A percentile compares a stretch with the other conserved stretches of the same genome.
These are phyloP conservation scores for Diaporthe ampelina DNA, from an alignment of 2,329 filamentous ascomycete genomes.

Conservation along the genomic window DNA sequence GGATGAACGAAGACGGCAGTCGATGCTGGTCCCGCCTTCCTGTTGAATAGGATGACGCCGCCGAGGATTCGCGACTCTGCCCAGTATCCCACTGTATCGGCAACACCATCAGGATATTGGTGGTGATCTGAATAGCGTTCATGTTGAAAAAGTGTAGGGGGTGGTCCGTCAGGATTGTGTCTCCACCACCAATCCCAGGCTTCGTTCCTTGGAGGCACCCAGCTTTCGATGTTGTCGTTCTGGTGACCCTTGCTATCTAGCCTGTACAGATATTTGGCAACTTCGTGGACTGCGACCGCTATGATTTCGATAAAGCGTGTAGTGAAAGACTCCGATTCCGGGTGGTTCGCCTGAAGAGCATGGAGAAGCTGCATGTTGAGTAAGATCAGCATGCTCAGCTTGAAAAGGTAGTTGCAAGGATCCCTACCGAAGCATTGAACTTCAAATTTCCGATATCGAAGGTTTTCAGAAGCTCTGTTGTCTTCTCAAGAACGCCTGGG, in stretches of 20 bases:
- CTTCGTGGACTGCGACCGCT: not conserved
- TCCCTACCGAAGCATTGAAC: slow-evolving; percentile 5
- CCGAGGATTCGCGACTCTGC: slow-evolving; percentile 6
- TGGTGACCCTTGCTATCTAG: slow-evolving; percentile 4
- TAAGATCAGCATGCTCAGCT: not conserved
- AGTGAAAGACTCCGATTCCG: not conserved
- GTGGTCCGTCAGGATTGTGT: not conserved
- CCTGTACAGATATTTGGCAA: slow-evolving; percentile 1
- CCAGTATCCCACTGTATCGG: slow-evolving; percentile 13
- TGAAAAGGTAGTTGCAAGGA: not conserved
- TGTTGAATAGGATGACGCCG: not conserved
- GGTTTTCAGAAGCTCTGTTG: not conserved
- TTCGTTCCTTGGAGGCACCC: slow-evolving; percentile 6
- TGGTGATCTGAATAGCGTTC: not conserved
- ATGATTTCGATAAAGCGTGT: not conserved
- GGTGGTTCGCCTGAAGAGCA: not conserved
- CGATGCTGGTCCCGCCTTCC: not conserved
- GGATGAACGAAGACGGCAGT: slow-evolving; percentile 9
- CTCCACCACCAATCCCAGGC: slow-evolving; percentile 3
- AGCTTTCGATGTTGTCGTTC: not conserved
- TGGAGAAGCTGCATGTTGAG: not conserved
- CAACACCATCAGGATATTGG: slow-evolving; percentile 6
- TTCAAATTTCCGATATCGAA: not conserved
- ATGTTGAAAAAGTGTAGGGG: not conserved
- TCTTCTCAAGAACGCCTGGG: not conserved